These are phyloP conservation scores for Alternaria gaisen DNA, from an alignment of 2,329 filamentous ascomycete species.

Conservation along the genomic window DNA sequence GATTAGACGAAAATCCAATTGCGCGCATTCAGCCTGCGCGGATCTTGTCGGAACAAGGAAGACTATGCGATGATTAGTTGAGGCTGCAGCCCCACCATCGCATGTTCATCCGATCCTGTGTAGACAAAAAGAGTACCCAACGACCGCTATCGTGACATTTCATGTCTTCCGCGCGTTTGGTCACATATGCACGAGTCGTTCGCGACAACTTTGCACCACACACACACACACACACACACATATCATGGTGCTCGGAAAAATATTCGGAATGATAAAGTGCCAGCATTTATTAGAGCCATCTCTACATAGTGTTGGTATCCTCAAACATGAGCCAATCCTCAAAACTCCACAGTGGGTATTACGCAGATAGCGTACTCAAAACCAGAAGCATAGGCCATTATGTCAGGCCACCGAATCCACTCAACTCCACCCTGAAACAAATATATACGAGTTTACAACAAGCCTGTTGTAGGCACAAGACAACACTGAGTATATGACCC, in stretches of 20 bases:
- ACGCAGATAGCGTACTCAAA: slow-evolving; percentile 16
- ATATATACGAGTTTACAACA: slow-evolving; percentile 6
- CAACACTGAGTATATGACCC: neutral
- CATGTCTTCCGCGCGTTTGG: neutral
- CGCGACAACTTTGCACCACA: neutral
- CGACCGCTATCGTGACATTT: neutral
- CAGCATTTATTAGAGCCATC: neutral
- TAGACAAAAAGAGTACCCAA: neutral
- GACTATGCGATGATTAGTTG: slow-evolving; percentile 6
- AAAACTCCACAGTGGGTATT: slow-evolving; percentile 17
- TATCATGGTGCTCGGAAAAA: neutral
- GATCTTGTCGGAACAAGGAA: slow-evolving; percentile 3
- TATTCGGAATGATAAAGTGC: neutral
- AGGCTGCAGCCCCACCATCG: neutral
- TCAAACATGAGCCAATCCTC: neutral
- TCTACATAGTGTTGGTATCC: neutral
- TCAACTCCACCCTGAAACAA: slow-evolving; percentile 3
- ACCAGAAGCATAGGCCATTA: slow-evolving; percentile 7
- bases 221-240: neutral
- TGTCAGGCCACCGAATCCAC: slow-evolving; percentile 2
- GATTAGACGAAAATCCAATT: neutral
- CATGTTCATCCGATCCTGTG: neutral
- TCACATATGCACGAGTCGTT: neutral
- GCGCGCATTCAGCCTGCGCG: neutral
- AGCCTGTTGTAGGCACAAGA: slow-evolving; percentile 5